Conservation (phyloP, 768 basidiomycete genomes). For the Mycena pura region DNA sequence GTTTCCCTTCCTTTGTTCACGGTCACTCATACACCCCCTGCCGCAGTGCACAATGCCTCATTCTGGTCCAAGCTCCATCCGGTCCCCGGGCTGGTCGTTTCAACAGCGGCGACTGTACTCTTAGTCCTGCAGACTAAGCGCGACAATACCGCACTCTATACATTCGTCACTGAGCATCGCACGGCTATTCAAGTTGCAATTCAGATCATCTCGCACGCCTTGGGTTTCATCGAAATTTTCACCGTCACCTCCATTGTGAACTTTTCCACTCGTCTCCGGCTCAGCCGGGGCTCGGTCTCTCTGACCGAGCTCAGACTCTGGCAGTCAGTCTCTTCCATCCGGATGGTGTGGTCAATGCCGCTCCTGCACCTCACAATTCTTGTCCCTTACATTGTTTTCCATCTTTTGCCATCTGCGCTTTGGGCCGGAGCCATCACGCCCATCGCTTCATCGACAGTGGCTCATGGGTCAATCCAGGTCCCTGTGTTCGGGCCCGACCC, state of each 20-base stretch:
- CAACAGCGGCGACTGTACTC: no score
- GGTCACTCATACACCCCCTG: no score
- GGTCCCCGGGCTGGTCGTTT: no score
- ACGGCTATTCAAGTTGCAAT: no score
- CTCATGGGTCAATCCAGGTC: neutral
- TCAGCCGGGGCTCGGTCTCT: neutral
- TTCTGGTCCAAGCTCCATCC: no score
- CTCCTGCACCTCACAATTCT: neutral
- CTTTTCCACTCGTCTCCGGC: neutral
- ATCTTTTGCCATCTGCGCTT: neutral
- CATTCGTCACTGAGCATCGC: no score
- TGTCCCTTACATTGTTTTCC: neutral
- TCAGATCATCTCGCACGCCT: no score
- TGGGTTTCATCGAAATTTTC: neutral
- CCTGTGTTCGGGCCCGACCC: neutral
- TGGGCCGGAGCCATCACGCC: neutral
- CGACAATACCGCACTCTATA: no score
- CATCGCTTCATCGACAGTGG: neutral
- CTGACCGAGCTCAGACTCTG: neutral
- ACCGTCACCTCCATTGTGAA: neutral
- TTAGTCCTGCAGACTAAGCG: no score
- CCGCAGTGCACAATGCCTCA: no score
- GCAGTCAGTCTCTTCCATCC: neutral
- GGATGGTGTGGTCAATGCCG: neutral
- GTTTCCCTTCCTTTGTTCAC: no score